Evolutionary conservation across 176 grass and related monocot species (phyloP).

Genomic region (Tillandsia fasciculata): DNA sequence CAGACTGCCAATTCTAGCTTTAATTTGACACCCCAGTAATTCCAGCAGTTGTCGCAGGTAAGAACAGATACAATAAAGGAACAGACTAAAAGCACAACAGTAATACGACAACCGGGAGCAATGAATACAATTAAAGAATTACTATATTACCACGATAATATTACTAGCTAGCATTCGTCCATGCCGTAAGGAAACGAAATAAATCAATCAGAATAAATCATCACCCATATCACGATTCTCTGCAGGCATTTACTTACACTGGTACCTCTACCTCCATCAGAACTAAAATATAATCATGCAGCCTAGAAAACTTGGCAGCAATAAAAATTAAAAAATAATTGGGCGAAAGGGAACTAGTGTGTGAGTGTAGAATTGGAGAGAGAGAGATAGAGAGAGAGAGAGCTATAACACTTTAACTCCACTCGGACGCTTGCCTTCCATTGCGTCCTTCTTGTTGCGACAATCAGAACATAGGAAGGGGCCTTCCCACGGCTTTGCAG

Average conservation of each 20-base stretch:
- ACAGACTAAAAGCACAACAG: no score
- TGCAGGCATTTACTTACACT: constrained; percentile 1
- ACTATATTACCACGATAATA: neutral
- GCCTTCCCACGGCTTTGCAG: constrained; percentile 81
- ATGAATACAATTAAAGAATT: neutral
- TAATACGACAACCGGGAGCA: neutral
- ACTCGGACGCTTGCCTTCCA: constrained; percentile 89
- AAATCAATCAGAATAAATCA: constrained; percentile 2
- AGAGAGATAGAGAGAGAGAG: neutral
- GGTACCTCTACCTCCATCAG: neutral
- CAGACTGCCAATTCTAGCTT: no score
- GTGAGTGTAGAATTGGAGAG: neutral
- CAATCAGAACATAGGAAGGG: constrained; percentile 84
- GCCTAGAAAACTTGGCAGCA: constrained; percentile 28
- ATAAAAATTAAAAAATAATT: constrained; percentile 2
- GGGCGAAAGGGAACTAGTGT: neutral
- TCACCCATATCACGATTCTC: neutral
- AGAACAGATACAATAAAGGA: no score
- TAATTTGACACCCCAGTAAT: no score
- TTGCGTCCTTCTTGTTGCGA: constrained; percentile 88
- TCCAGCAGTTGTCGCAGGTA: no score
- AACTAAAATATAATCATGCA: constrained; percentile 17
- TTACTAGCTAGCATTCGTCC: neutral
- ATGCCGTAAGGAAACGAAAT: neutral
- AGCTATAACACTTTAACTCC: constrained; percentile 73